Percentiles rank a stretch among this genome's conserved stretches.
phyloP scores from a whole-genome alignment of 495 filamentous ascomycete genomes.

The Hypoxylon cercidicola region DNA sequence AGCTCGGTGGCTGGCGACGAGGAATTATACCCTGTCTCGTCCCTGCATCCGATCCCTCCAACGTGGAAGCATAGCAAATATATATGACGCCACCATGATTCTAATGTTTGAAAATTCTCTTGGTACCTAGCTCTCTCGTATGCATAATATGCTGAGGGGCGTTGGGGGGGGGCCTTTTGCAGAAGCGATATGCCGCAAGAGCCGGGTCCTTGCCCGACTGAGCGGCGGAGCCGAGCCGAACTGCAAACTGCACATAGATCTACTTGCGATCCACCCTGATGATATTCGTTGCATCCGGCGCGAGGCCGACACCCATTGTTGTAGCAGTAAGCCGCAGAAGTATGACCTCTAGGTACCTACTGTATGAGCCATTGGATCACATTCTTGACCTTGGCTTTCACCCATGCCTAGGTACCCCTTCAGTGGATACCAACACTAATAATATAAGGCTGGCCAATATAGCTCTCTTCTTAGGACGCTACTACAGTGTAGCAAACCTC shows the following conservation, averaged over 20 bases:
- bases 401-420: background rate
- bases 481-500: no score
- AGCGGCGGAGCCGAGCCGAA: slow-evolving; percentile 27
- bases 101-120: background rate
- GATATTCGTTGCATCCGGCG: slow-evolving; percentile 4
- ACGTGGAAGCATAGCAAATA: slow-evolving; percentile 20
- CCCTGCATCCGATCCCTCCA: slow-evolving; percentile 25
- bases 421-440: background rate
- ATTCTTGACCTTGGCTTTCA: background rate
- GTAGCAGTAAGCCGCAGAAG: slow-evolving; percentile 13
- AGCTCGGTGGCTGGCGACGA: slow-evolving; percentile 18
- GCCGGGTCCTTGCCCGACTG: slow-evolving; percentile 8
- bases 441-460: background rate
- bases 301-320: slow-evolving; percentile 15
- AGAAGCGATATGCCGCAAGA: slow-evolving; percentile 19
- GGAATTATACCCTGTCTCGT: slow-evolving; percentile 15
- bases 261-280: slow-evolving; percentile 3
- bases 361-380: background rate
- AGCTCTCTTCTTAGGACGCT: no score
- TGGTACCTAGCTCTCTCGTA: background rate
- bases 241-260: slow-evolving; percentile 6
- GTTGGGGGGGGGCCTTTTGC: background rate
- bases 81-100: slow-evolving; percentile 25
- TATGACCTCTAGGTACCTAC: slow-evolving; percentile 5
- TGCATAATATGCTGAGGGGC: slow-evolving; percentile 4